A percentile compares a stretch with the other conserved stretches of the same genome.
Evolutionary conservation across 441 rosid genomes (phyloP).

Genomic region (Heliophila coronopifolia): DNA sequence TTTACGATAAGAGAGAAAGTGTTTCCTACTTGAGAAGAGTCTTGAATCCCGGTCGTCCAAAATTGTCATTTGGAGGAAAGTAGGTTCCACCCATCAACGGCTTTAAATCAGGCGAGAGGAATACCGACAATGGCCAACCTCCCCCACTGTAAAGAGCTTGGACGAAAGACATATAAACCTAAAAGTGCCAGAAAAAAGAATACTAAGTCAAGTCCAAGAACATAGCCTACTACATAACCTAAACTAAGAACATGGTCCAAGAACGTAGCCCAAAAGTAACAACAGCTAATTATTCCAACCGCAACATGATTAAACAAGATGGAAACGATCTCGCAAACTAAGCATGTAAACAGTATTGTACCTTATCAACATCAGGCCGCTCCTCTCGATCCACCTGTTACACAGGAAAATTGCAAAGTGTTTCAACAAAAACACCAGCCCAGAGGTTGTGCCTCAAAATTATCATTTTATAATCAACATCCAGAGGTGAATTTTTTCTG

Average conservation of each 20-base stretch:
- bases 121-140: conserved; percentile 91
- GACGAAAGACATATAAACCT: conserved; percentile 92
- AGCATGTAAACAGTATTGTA: conserved; percentile 18
- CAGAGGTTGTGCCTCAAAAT: neutral
- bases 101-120: conserved; percentile 88
- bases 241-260: too few species aligned
- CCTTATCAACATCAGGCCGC: conserved; percentile 97
- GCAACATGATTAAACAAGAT: neutral
- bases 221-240: too few species aligned
- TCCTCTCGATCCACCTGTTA: conserved; percentile 92
- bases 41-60: conserved; percentile 91
- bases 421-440: conserved; percentile 1
- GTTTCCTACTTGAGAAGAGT: conserved; percentile 58
- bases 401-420: conserved; percentile 2
- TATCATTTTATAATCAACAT: neutral
- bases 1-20: conserved; percentile 1
- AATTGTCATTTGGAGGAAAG: conserved; percentile 84
- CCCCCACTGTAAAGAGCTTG: conserved; percentile 92
- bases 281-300: neutral
- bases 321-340: neutral
- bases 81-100: conserved; percentile 97
- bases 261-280: too few species aligned
- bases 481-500: neutral
- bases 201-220: neutral
- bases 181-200: conserved; percentile 4